Percentiles rank a stretch among this genome's conserved stretches.
These are phyloP conservation scores for Aspergillus ruber DNA, from an alignment of 2,329 filamentous ascomycete genomes.

Conservation along the genomic window DNA sequence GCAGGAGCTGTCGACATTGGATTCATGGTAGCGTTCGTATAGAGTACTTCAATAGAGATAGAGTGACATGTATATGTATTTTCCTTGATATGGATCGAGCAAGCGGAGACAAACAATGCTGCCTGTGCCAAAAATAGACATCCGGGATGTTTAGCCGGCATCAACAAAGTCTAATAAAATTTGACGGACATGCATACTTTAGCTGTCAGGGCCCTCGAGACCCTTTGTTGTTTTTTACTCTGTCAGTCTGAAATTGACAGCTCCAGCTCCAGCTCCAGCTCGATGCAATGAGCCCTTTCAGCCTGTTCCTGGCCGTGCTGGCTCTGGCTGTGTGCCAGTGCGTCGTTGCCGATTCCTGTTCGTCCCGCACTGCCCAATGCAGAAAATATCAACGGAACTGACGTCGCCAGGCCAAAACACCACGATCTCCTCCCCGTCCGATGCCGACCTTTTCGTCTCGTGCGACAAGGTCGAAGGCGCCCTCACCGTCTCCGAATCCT, in stretches of 20 bases:
- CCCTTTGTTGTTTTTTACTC: background rate
- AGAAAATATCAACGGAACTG: background rate
- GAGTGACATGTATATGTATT: constrained; percentile 1
- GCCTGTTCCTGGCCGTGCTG: background rate
- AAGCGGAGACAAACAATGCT: constrained; percentile 8
- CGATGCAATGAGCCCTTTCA: background rate
- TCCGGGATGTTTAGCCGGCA: background rate
- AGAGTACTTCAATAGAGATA: background rate
- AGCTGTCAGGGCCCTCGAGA: background rate
- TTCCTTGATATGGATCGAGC: background rate
- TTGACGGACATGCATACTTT: background rate
- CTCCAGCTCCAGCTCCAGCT: no score
- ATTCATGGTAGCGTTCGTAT: constrained; percentile 5
- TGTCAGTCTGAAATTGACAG: no score
- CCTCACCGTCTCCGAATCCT: constrained; percentile 33
- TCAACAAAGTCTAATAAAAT: constrained; percentile 29
- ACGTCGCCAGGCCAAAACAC: constrained; percentile 15
- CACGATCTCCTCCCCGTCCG: constrained; percentile 35
- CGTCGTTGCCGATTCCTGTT: background rate
- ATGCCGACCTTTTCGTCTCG: constrained; percentile 25
- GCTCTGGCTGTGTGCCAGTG: background rate
- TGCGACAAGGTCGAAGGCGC: constrained; percentile 37
- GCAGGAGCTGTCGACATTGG: constrained; percentile 18
- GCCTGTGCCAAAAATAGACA: background rate
- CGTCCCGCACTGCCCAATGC: background rate